Evolutionary conservation across 2,329 filamentous ascomycete genomes (phyloP).

Genomic region (Metarhizium robertsii): DNA sequence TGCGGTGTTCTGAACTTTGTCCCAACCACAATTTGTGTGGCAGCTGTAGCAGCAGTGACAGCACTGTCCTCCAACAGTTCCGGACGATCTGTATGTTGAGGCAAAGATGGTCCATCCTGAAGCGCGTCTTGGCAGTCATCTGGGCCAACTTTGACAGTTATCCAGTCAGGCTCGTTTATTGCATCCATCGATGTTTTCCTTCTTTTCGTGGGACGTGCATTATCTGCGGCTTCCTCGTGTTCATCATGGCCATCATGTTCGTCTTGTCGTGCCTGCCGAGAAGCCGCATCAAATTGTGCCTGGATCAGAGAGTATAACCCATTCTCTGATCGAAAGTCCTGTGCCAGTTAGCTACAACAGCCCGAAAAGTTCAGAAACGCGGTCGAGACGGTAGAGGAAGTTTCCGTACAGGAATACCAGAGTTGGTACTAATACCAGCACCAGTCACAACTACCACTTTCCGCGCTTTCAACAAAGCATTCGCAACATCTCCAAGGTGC

Average conservation of each 20-base stretch:
- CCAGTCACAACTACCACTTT: conserved; percentile 66
- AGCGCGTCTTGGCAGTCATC: neutral
- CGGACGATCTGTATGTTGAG: neutral
- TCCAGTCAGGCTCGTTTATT: neutral
- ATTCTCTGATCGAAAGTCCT: conserved; percentile 66
- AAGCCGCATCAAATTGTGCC: conserved; percentile 51
- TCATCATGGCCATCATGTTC: conserved; percentile 17
- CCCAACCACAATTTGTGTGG: neutral
- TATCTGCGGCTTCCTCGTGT: conserved; percentile 10
- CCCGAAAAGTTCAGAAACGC: neutral
- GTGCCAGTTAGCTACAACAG: conserved; percentile 9
- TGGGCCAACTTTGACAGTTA: neutral
- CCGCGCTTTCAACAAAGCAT: conserved; percentile 52
- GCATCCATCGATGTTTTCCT: conserved; percentile 17
- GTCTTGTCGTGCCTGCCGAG: conserved; percentile 22
- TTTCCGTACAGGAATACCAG: conserved; percentile 55
- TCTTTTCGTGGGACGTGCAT: conserved; percentile 21
- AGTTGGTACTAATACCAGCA: conserved; percentile 67
- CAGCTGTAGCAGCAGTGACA: neutral
- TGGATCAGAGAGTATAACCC: conserved; percentile 66
- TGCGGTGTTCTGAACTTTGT: conserved; percentile 8
- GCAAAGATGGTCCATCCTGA: neutral
- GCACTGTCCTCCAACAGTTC: conserved; percentile 4
- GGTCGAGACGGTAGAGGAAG: neutral
- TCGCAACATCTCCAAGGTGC: conserved; percentile 55